A percentile compares a stretch with the other conserved stretches of the same genome.
phyloP scores from a whole-genome alignment of 2,329 filamentous ascomycete species.

The Pleomassaria siparia region DNA sequence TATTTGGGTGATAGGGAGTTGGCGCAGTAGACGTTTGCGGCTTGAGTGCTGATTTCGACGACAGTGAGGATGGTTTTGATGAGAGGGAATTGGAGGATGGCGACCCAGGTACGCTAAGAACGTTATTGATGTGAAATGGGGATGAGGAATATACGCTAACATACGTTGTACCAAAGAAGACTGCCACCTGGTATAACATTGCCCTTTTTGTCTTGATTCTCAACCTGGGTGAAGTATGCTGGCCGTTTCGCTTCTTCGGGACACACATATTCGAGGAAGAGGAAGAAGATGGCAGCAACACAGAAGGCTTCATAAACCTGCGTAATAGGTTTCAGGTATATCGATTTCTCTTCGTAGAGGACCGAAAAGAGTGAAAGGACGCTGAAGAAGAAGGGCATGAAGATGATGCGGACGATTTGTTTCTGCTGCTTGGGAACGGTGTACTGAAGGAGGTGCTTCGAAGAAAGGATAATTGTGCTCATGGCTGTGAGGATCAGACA shows the following conservation, averaged over 20 bases:
- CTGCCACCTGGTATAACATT: conserved; percentile 4
- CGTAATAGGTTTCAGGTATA: conserved; percentile 28
- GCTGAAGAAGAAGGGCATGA: conserved; percentile 23
- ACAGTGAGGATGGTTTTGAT: conserved; percentile 18
- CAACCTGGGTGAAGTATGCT: conserved; percentile 4
- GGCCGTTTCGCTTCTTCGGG: conserved; percentile 7
- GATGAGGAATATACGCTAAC: conserved; percentile 4
- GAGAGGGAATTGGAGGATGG: conserved; percentile 31
- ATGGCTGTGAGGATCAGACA: conserved; percentile 16
- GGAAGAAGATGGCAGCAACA: conserved; percentile 26
- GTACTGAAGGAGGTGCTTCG: conserved; percentile 28
- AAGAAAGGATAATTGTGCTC: conserved; percentile 20
- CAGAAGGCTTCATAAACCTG: conserved; percentile 32
- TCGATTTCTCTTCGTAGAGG: conserved; percentile 22
- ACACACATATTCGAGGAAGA: conserved; percentile 27
- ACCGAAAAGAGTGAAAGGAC: conserved; percentile 23
- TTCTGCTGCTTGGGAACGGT: conserved; percentile 30
- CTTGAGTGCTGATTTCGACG: conserved; percentile 21
- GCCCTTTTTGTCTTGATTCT: conserved; percentile 5
- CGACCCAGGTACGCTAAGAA: conserved; percentile 21
- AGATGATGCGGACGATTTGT: conserved; percentile 30
- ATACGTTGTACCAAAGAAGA: conserved; percentile 8
- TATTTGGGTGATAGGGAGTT: conserved; percentile 18
- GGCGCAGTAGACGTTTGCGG: conserved; percentile 22
- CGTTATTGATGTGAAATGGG: conserved; percentile 5